Evolutionary conservation across 192 early-diverging fungal species (phyloP), one percentile per base, ranked within the genome.

Genomic region (Podila clonocystis): DNA sequence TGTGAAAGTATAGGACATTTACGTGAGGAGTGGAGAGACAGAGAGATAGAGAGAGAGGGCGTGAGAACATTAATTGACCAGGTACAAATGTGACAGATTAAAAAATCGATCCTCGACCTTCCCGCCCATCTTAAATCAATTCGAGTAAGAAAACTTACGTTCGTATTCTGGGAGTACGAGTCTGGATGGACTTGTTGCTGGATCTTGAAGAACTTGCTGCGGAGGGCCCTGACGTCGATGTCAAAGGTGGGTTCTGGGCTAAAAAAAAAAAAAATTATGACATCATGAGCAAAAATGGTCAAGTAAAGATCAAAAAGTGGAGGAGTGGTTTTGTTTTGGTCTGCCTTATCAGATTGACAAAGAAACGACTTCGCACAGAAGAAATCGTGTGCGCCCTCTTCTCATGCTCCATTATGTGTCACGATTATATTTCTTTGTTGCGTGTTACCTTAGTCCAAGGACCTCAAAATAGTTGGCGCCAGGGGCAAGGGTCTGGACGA

Each of bases 111-210:
- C 34, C 48, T 57, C 57, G 28, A 28, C 67, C 49, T 38, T 67
- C 13, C 45, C 74, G 49, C 60, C 28, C 58, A 45, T 34, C 29
- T 28, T 52, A 24, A 26, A 67, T 29, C 29, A 50, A 19, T 7
- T 26, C 6, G 2, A 19, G 22, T 12, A 71, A 62, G 9, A 22
- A 0, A 11, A 68, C 79, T 68, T 83, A 91, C 91, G 73, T 86
- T 72, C 19, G 83, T 78, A 72, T 87, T 88, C 8, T 89, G 86
- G 15, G 91, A 87, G 63, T 88, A 95, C 50, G 91, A 91, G 75
- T 98, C 96, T 3, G 96, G 96, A 76, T 98, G 96, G 11, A 95
- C 92, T 1, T 68, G 73, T 85, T 94, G 93, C 82, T 98, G 96
- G 50, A 95, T 82, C 60, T 50, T 76, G 26, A 97, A 77, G 74